phyloP scores from a whole-genome alignment of 495 filamentous ascomycete species.

The Penicillium atrosanguineum region DNA sequence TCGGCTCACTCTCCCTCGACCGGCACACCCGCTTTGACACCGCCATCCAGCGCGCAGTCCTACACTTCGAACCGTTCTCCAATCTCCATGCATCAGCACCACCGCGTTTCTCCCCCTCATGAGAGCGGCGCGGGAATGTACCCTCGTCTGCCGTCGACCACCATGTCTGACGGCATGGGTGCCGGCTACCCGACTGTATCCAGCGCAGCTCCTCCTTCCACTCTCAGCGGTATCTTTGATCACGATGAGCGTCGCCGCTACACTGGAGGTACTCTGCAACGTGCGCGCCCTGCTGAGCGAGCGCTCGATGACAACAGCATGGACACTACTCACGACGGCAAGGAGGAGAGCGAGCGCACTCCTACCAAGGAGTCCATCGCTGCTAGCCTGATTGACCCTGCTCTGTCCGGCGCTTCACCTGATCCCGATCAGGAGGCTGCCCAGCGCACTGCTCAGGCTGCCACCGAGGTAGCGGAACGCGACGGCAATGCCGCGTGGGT shows the following conservation, averaged over 20 bases:
- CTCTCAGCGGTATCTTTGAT: conserved; percentile 79
- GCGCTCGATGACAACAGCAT: conserved; percentile 40
- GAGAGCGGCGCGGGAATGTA: conserved; percentile 71
- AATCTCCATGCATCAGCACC: conserved; percentile 53
- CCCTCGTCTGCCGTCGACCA: conserved; percentile 77
- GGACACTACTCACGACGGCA: conserved; percentile 56
- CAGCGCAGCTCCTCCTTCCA: conserved; percentile 68
- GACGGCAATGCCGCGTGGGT: conserved; percentile 72
- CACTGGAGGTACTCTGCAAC: conserved; percentile 84
- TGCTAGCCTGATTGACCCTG: conserved; percentile 53
- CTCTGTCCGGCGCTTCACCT: conserved; percentile 38
- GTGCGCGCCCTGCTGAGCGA: conserved; percentile 52
- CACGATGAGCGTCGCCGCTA: conserved; percentile 78
- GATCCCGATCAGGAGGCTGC: conserved; percentile 41
- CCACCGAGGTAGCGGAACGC: conserved; percentile 46
- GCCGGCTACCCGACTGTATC: conserved; percentile 60
- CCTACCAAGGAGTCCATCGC: conserved; percentile 46
- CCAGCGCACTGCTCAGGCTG: conserved; percentile 43
- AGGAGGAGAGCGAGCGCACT: conserved; percentile 45
- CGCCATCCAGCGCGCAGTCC: conserved; percentile 80
- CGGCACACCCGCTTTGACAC: conserved; percentile 83
- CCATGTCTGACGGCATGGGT: conserved; percentile 52
- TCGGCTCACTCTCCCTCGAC: conserved; percentile 50
- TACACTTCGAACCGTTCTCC: conserved; percentile 88
- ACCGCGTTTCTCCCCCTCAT: conserved; percentile 63